A percentile compares a stretch with the other conserved stretches of the same genome.
phyloP scores from a whole-genome alignment of 352 stramenopile species.

The Pythium aphanidermatum region DNA sequence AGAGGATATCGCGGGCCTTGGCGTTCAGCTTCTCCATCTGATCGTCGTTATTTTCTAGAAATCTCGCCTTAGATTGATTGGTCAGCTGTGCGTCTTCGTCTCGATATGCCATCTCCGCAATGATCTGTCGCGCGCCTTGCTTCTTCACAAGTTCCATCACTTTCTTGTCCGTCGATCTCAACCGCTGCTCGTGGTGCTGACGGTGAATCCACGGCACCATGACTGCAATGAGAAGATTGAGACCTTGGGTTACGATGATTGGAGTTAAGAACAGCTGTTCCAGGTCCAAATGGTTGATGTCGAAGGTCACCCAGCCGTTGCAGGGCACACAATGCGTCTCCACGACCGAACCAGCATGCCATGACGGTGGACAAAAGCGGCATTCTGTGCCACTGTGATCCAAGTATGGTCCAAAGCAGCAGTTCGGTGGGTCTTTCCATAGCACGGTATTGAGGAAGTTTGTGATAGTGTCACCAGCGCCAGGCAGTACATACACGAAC shows the following conservation, averaged over 20 bases:
- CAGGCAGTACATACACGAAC: slow-evolving; percentile 83
- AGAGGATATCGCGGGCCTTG: slow-evolving; percentile 62
- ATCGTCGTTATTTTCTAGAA: slow-evolving; percentile 55
- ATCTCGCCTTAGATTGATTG: slow-evolving; percentile 60
- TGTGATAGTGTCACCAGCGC: slow-evolving; percentile 73
- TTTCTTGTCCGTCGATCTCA: slow-evolving; percentile 45
- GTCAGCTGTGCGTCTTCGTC: slow-evolving; percentile 35
- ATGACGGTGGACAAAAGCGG: slow-evolving; percentile 50
- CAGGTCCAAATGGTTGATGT: slow-evolving; percentile 76
- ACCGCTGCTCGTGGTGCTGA: slow-evolving; percentile 58
- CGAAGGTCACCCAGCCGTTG: slow-evolving; percentile 73
- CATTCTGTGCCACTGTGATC: slow-evolving; percentile 39
- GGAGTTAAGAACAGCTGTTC: slow-evolving; percentile 76
- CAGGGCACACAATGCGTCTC: slow-evolving; percentile 59
- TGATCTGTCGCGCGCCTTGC: slow-evolving; percentile 49
- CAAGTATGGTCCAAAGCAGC: slow-evolving; percentile 78
- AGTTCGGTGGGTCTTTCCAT: slow-evolving; percentile 75
- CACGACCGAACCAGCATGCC: slow-evolving; percentile 28
- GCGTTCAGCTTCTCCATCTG: slow-evolving; percentile 65
- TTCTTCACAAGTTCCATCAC: slow-evolving; percentile 64
- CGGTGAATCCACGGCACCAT: slow-evolving; percentile 67
- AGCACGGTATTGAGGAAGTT: slow-evolving; percentile 71
- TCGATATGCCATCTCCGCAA: slow-evolving; percentile 56
- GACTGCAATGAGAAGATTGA: slow-evolving; percentile 73
- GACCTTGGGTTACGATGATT: slow-evolving; percentile 71